Percentiles rank a stretch among this genome's conserved stretches.
Evolutionary conservation across 83 land plant species (phyloP).

Genomic region (Diphasiastrum complanatum): DNA sequence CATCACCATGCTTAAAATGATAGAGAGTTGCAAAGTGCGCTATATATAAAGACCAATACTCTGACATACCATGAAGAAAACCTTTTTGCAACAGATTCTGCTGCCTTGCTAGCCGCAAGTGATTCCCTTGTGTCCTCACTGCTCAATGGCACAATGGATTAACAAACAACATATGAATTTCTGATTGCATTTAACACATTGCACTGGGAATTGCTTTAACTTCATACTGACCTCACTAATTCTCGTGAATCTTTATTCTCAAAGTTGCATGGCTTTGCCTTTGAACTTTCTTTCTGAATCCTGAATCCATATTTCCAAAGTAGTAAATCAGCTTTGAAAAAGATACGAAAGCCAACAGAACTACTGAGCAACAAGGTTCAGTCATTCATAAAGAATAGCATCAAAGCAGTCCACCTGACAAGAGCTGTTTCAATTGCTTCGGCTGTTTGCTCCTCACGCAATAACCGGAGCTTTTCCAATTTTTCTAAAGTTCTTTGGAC

Average conservation of each 20-base stretch:
- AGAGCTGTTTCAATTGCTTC: slow-evolving; percentile 17
- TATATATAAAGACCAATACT: no score
- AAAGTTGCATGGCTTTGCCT: no score
- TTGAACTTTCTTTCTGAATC: no score
- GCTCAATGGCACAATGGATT: slow-evolving; percentile 17
- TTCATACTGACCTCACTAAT: no score
- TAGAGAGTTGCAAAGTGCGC: neutral
- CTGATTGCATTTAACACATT: neutral
- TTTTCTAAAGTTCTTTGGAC: slow-evolving; percentile 8
- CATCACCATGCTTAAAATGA: neutral
- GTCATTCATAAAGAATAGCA: no score
- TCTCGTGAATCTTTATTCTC: no score
- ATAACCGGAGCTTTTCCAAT: neutral
- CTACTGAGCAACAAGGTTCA: no score
- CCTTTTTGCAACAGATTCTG: slow-evolving; percentile 16
- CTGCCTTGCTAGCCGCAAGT: slow-evolving; percentile 22
- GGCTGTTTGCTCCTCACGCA: slow-evolving; percentile 3
- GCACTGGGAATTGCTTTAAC: slow-evolving; percentile 13
- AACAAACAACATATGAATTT: slow-evolving; percentile 11
- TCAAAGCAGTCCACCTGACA: no score
- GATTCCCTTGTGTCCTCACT: slow-evolving; percentile 16
- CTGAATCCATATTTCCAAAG: no score
- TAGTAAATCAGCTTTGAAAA: no score
- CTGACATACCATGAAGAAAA: slow-evolving; percentile 26
- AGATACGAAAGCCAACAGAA: no score